Base-by-base conservation (phyloP, 305 asterid genomes). In the Striga hermonthica region DNA sequence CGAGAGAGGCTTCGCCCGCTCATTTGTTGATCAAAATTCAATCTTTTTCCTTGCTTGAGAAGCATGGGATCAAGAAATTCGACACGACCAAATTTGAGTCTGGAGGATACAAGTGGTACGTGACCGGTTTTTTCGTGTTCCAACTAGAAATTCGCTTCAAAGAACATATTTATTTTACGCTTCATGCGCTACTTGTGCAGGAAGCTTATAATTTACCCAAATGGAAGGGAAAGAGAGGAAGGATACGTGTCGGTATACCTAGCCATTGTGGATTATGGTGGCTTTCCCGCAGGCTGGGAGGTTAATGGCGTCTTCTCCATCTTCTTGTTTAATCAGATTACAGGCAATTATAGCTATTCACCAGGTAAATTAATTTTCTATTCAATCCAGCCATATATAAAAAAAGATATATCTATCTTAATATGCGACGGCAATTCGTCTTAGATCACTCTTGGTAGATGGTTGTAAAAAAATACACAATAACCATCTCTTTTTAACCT, bases 261-360 rank as follows among this genome's bases (percentile, higher is more conserved):
- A 14, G 64, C 57, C 8, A 38, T 65, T 41, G 36, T 62, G 7
- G 58, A 9, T 1, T 62, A 35, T 1, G 61, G 34, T 22, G 22
- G 43, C 47, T 7, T 53, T n/a, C 37, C 65, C 28, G 0, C 2
- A 2, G 39, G 55, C 9, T 70, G 75, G 79, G 79, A 70, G 43
- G 65, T 70, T 43, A 60, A 55, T 70, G 79, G 64, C 12, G 6
- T 34, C 14, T 75, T 75, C 45, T 36, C 45, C 53, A 50, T 75
- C n/a, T 70, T 60, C 12, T 14, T 75, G 44, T 50, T 41, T 38
- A 57, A 75, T 41, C 73, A 66, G 48, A 55, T 45, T 8, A 39
- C 35, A 0, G 70, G 57, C 31, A 66, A 60, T 4, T 70, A 64
- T 16, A 54, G 39, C 13, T 34, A 11, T 8, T 10, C 52, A n/a